These are phyloP conservation scores for Sporothrix humicola DNA, from an alignment of 2,329 filamentous ascomycete genomes.

Conservation along the genomic window DNA sequence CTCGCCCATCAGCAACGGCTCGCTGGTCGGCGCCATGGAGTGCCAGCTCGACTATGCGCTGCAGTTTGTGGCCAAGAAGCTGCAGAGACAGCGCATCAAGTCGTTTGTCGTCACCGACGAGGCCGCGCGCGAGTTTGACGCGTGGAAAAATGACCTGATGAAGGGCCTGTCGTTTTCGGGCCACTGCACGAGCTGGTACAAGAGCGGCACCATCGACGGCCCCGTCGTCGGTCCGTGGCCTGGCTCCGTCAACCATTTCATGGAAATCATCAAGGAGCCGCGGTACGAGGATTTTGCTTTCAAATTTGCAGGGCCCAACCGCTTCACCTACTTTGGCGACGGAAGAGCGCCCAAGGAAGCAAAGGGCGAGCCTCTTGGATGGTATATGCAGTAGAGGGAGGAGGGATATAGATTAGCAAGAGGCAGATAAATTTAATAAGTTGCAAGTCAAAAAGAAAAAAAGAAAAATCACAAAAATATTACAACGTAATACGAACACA, in stretches of 20 bases:
- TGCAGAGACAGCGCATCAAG: constrained; percentile 27
- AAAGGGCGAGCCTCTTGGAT: constrained; percentile 29
- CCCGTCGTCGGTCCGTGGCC: constrained; percentile 36
- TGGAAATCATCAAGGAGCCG: constrained; percentile 33
- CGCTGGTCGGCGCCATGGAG: constrained; percentile 32
- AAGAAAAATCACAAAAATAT: too few species aligned
- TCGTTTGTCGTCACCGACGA: constrained; percentile 32
- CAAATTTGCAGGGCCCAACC: constrained; percentile 22
- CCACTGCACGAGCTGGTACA: constrained; percentile 42
- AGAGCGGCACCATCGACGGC: constrained; percentile 39
- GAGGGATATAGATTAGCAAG: too few species aligned
- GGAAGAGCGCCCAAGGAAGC: constrained; percentile 28
- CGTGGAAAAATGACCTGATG: constrained; percentile 44
- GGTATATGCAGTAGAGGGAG: constrained; percentile 20
- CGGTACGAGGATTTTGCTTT: constrained; percentile 30
- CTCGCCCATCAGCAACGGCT: constrained; percentile 33
- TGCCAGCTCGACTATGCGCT: constrained; percentile 31
- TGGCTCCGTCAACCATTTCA: constrained; percentile 29
- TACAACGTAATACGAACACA: too few species aligned
- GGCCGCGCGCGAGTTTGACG: constrained; percentile 40
- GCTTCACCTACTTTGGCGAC: constrained; percentile 30
- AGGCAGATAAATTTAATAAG: too few species aligned
- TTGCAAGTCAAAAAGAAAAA: too few species aligned
- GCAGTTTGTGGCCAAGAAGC: constrained; percentile 21
- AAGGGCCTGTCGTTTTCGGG: constrained; percentile 42